Conservation (phyloP, 768 basidiomycete genomes). For the Hysterangium stoloniferum region DNA sequence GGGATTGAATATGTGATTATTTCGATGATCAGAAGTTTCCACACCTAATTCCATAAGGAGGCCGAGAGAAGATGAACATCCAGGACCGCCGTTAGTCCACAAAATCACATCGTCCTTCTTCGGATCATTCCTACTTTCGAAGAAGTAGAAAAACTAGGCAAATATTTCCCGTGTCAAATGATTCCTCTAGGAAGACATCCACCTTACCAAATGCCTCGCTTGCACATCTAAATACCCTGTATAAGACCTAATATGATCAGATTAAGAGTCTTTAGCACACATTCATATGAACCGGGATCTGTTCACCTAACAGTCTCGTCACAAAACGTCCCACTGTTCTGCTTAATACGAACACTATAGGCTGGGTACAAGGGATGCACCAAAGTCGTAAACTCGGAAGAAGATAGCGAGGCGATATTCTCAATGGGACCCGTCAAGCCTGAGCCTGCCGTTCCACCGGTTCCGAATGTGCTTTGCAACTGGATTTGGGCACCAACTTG, state of each 20-base stretch:
- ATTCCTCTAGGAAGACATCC: background rate
- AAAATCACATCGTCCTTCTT: slow-evolving; percentile 31
- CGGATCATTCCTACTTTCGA: slow-evolving; percentile 57
- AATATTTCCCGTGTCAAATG: background rate
- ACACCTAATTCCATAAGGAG: slow-evolving; percentile 60
- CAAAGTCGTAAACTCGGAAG: slow-evolving; percentile 12
- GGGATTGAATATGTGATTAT: background rate
- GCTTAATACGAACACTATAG: slow-evolving; percentile 33
- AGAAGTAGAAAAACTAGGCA: slow-evolving; percentile 58
- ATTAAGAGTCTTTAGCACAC: background rate
- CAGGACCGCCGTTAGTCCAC: slow-evolving; percentile 46
- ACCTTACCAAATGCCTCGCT: slow-evolving; percentile 37
- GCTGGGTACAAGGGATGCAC: slow-evolving; percentile 15
- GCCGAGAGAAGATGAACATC: slow-evolving; percentile 49
- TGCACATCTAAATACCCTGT: slow-evolving; percentile 60
- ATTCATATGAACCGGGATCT: background rate
- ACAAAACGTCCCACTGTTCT: slow-evolving; percentile 25
- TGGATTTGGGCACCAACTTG: too few relatives aligned
- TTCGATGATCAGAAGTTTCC: background rate
- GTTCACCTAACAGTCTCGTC: slow-evolving; percentile 27
- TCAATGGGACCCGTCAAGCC: background rate
- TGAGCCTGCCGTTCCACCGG: too few relatives aligned
- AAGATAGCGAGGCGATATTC: background rate
- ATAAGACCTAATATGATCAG: background rate
- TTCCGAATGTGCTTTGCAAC: too few relatives aligned